These are phyloP conservation scores for Periconia digitata DNA, from an alignment of 2,329 filamentous ascomycete species.

Conservation along the genomic window DNA sequence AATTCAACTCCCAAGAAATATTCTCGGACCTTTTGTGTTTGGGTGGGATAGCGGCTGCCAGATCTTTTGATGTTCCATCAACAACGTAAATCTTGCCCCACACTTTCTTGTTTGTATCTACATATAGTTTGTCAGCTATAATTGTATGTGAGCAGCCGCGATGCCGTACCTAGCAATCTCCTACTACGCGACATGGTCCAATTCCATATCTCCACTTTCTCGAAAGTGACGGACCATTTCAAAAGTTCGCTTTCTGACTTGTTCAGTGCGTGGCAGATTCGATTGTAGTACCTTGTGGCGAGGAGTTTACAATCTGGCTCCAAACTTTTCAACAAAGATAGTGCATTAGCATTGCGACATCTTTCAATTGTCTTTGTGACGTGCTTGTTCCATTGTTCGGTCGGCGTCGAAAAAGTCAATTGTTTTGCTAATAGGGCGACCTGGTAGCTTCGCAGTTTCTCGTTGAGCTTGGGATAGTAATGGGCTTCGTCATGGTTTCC, in stretches of 20 bases:
- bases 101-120: not conserved
- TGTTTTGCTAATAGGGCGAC: not conserved
- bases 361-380: not conserved
- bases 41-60: not conserved
- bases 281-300: not conserved
- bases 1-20: not conserved
- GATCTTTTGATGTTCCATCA: not conserved
- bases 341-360: not conserved
- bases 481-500: constrained; percentile 1
- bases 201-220: not conserved
- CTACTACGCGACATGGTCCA: not conserved
- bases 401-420: not conserved
- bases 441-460: not conserved
- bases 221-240: not conserved
- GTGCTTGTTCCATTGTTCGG: not conserved
- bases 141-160: not conserved
- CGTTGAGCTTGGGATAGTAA: constrained; percentile 1
- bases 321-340: not conserved
- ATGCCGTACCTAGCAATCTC: not conserved
- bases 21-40: not conserved
- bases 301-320: not conserved
- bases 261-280: not conserved
- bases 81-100: not conserved
- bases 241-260: not conserved
- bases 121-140: not conserved